These are phyloP conservation scores for Cladosporium austrohemisphaericum DNA, from an alignment of 2,329 filamentous ascomycete species.

Conservation along the genomic window DNA sequence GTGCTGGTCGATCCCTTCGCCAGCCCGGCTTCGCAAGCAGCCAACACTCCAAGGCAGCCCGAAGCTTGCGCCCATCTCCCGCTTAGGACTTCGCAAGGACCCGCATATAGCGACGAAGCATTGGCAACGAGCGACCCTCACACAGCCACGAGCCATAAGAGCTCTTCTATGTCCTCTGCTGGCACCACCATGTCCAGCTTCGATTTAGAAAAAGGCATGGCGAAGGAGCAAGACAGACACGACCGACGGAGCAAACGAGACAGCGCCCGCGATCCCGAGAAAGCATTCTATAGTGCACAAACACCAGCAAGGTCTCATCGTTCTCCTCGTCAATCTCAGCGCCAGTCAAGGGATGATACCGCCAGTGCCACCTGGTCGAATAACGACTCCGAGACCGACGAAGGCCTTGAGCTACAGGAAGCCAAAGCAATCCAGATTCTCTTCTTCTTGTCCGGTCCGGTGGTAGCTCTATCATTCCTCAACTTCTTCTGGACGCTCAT, in stretches of 20 bases:
- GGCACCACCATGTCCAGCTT: conserved; percentile 28
- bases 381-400: conserved; percentile 35
- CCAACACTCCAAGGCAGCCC: conserved; percentile 7
- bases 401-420: conserved; percentile 38
- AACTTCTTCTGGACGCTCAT: conserved; percentile 54
- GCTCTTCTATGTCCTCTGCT: conserved; percentile 30
- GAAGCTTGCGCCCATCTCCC: conserved; percentile 11
- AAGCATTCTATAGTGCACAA: conserved; percentile 21
- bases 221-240: conserved; percentile 17
- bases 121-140: neutral
- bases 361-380: conserved; percentile 21
- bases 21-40: conserved; percentile 6
- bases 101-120: conserved; percentile 1
- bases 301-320: conserved; percentile 15
- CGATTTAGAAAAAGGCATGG: conserved; percentile 30
- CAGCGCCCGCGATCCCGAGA: conserved; percentile 25
- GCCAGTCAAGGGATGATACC: conserved; percentile 16
- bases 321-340: conserved; percentile 10
- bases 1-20: conserved; percentile 11
- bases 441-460: conserved; percentile 52
- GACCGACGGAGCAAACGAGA: conserved; percentile 15
- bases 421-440: conserved; percentile 44
- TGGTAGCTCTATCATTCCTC: conserved; percentile 52
- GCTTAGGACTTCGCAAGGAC: neutral
- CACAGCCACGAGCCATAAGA: conserved; percentile 17